phyloP scores from a whole-genome alignment of 306 rosid genomes.

The Fagus sylvatica region DNA sequence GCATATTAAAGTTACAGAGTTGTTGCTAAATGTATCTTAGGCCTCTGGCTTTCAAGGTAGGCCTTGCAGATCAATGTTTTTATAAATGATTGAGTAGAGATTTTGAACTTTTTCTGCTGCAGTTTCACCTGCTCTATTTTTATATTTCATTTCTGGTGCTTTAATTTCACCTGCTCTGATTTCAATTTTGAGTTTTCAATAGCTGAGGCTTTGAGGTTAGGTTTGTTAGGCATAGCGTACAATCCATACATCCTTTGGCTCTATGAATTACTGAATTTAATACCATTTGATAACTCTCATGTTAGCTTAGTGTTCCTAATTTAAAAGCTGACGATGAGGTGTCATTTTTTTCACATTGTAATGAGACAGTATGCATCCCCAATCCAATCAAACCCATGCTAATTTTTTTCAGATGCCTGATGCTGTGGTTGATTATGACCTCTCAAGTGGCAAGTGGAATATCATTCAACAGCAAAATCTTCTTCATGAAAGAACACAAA shows the following conservation, averaged over 20 bases:
- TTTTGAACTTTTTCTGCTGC: not conserved
- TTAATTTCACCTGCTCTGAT: not conserved
- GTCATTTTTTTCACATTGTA: not conserved
- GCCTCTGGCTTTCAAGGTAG: not conserved
- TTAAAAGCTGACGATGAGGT: not conserved
- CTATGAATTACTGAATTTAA: not conserved
- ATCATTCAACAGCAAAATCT: constrained; percentile 93
- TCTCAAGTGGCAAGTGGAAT: constrained; percentile 73
- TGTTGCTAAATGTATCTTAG: not conserved
- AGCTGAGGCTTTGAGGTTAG: not conserved
- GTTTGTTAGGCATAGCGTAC: not conserved
- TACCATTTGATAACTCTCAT: not conserved
- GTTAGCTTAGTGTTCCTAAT: not conserved
- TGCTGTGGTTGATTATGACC: constrained; percentile 94
- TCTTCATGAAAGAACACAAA: constrained; percentile 77
- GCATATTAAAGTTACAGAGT: not conserved
- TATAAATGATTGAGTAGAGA: not conserved
- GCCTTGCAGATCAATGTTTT: not conserved
- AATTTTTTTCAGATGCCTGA: constrained; percentile 84
- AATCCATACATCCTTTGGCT: not conserved
- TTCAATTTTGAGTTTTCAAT: not conserved
- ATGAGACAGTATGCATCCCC: constrained; percentile 14
- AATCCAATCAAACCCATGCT: constrained; percentile 24
- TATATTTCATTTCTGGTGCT: not conserved
- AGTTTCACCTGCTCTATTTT: not conserved